Evolutionary conservation across 164 flowering plant genomes (phyloP), one percentile per base, ranked within the genome.

Genomic region (Santalum album): DNA sequence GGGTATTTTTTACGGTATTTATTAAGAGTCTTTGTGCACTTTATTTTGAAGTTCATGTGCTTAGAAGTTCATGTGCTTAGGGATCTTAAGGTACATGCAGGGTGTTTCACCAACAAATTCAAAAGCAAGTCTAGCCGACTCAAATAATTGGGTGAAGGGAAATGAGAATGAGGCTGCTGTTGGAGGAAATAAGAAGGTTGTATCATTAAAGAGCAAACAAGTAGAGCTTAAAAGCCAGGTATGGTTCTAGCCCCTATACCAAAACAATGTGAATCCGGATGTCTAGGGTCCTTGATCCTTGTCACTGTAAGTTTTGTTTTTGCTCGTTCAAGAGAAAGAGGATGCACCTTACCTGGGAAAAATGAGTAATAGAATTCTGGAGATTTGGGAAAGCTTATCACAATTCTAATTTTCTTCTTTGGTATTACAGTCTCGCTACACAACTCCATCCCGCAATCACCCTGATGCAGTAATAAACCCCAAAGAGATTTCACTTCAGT

Each of bases 51-150:
- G n/a, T n/a, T n/a, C n/a, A n/a, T n/a, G n/a, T n/a, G n/a, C n/a
- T n/a, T n/a, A n/a, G n/a, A n/a, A n/a, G n/a, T n/a, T n/a, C n/a
- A n/a, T n/a, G n/a, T n/a, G n/a, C n/a, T n/a, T n/a, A n/a, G n/a
- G n/a, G n/a, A n/a, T n/a, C n/a, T 92, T 96, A 0, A 78, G 96
- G 79, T 89, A 92, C 29, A 78, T 89, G 91, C 89, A 78, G 62
- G 91, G 94, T 24, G 57, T 79, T 53, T 25, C 66, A 55, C 19
- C 68, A 40, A 18, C 64, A 4, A 75, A 59, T 63, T 39, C 70
- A 2, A 77, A 65, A 71, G 65, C 59, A 18, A 64, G 12, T 65
- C 70, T 58, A 21, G 14, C 29, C 0, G 84, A 77, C 63, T n/a
- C 69, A 2, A 58, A 51, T 23, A 48, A 55, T 27, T 62, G 51